phyloP scores from a whole-genome alignment of 1,139 yeast genomes.

The Saccharomyces hybrid region DNA sequence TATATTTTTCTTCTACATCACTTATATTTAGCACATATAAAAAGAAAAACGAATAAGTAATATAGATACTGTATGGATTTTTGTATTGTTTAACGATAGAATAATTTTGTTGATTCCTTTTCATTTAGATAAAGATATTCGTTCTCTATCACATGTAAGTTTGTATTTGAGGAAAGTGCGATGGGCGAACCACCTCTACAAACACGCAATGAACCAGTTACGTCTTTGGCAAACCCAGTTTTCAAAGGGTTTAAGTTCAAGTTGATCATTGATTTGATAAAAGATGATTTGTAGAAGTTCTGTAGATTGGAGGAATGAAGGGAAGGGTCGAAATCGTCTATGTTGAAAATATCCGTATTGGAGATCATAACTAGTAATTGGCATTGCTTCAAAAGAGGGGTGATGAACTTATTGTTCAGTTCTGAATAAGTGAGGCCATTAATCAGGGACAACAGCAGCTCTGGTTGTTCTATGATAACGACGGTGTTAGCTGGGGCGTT shows the following conservation, averaged over 20 bases:
- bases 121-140: conserved; percentile 58
- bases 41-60: background rate
- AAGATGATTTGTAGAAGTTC: conserved; percentile 19
- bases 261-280: conserved; percentile 22
- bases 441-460: conserved; percentile 23
- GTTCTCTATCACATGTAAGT: conserved; percentile 42
- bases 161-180: conserved; percentile 12
- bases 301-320: conserved; percentile 11
- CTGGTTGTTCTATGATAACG: conserved; percentile 30
- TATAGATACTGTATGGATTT: background rate
- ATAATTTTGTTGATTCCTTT: conserved; percentile 43
- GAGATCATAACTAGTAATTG: conserved; percentile 23
- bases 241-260: conserved; percentile 55
- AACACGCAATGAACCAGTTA: conserved; percentile 63
- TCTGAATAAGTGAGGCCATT: conserved; percentile 25
- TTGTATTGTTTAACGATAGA: conserved; percentile 31
- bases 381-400: conserved; percentile 23
- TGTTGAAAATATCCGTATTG: conserved; percentile 16
- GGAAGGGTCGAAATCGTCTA: conserved; percentile 9
- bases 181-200: conserved; percentile 45
- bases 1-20: background rate
- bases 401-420: conserved; percentile 21
- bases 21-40: background rate
- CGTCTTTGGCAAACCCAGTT: conserved; percentile 78
- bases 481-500: conserved; percentile 6